Evolutionary conservation across 805 yeast species (phyloP).

Genomic region (Hanseniaspora lachancei): DNA sequence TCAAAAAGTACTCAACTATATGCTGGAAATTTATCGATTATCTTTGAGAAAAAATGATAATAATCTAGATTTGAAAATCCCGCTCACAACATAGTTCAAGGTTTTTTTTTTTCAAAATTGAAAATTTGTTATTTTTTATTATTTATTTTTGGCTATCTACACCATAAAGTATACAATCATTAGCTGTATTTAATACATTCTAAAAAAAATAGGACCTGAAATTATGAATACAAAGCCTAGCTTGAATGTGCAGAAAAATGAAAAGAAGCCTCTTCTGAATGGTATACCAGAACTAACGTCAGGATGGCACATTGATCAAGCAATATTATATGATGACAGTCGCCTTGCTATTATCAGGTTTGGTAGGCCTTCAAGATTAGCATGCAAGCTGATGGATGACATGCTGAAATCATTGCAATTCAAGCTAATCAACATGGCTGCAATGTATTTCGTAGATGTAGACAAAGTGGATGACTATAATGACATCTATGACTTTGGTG

Average conservation of each 20-base stretch:
- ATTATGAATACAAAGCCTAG: too few relatives aligned
- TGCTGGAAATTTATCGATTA: too few relatives aligned
- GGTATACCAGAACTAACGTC: slow-evolving; percentile 59
- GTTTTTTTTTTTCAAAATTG: too few relatives aligned
- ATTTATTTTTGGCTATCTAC: too few relatives aligned
- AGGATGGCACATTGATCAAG: slow-evolving; percentile 98
- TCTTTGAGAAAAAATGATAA: too few relatives aligned
- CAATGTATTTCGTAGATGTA: slow-evolving; percentile 74
- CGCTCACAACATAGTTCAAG: too few relatives aligned
- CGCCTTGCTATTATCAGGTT: slow-evolving; percentile 77
- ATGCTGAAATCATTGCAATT: slow-evolving; percentile 65
- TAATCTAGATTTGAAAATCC: too few relatives aligned
- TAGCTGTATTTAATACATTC: too few relatives aligned
- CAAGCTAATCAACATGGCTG: slow-evolving; percentile 77
- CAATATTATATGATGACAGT: slow-evolving; percentile 85
- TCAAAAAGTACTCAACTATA: too few relatives aligned
- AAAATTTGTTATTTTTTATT: too few relatives aligned
- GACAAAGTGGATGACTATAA: slow-evolving; percentile 84
- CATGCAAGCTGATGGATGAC: slow-evolving; percentile 87
- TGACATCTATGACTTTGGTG: slow-evolving; percentile 28
- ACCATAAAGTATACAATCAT: too few relatives aligned
- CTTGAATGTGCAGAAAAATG: not conserved
- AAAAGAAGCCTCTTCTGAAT: not conserved
- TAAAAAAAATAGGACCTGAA: too few relatives aligned
- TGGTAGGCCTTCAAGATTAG: slow-evolving; percentile 63